Evolutionary conservation across 768 basidiomycete species (phyloP).

Genomic region (Leccinum disarticulatum): DNA sequence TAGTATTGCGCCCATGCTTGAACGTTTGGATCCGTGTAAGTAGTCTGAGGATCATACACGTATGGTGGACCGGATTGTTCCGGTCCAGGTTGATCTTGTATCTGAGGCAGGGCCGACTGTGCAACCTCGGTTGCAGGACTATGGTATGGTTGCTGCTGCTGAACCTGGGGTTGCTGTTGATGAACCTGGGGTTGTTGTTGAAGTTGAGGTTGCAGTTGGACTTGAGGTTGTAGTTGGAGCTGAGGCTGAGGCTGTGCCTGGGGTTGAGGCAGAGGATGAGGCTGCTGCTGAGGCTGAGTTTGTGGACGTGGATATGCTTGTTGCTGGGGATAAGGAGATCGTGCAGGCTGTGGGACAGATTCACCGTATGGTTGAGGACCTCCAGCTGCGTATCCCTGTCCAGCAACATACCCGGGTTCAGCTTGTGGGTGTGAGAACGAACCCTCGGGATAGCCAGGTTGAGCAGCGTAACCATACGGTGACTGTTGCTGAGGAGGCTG

Average conservation of each 20-base stretch:
- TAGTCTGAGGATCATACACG: constrained; percentile 60
- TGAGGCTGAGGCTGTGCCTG: constrained; percentile 27
- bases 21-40: constrained; percentile 76
- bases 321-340: constrained; percentile 34
- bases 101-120: constrained; percentile 13
- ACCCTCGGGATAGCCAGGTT: constrained; percentile 26
- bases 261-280: constrained; percentile 19
- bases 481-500: constrained; percentile 35
- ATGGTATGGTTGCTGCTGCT: constrained; percentile 27
- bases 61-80: constrained; percentile 45
- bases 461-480: constrained; percentile 25
- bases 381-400: constrained; percentile 22
- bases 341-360: constrained; percentile 27
- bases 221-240: constrained; percentile 34
- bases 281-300: constrained; percentile 37
- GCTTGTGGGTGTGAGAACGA: constrained; percentile 28
- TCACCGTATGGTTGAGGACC: constrained; percentile 24
- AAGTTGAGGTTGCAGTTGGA: constrained; percentile 32
- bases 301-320: constrained; percentile 33
- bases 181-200: constrained; percentile 32
- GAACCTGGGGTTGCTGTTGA: constrained; percentile 32
- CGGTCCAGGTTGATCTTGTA: constrained; percentile 13
- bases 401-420: constrained; percentile 24
- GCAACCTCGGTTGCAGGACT: constrained; percentile 7
- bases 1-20: constrained; percentile 90